phyloP scores from a whole-genome alignment of 371 early-diverging fungal species.

The Dentiscutata heterogama region DNA sequence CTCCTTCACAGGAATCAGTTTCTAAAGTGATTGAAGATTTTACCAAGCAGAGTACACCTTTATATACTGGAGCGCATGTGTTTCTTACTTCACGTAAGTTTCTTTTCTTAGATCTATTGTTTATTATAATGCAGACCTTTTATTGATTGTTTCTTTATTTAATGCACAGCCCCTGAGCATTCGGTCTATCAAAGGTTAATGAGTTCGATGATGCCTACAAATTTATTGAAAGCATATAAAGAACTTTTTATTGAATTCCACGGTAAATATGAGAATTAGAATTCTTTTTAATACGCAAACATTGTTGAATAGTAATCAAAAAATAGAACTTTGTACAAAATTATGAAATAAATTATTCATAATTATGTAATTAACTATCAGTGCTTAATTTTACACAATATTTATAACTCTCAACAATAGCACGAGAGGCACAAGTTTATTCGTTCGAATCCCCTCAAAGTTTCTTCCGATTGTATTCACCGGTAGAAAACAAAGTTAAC shows the following conservation, averaged over 20 bases:
- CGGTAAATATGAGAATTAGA: constrained; percentile 53
- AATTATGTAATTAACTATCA: too few relatives aligned
- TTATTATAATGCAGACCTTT: too few relatives aligned
- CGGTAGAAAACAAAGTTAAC: constrained; percentile 48
- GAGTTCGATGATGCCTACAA: not conserved
- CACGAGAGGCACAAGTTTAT: constrained; percentile 86
- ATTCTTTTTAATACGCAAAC: too few relatives aligned
- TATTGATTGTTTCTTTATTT: too few relatives aligned
- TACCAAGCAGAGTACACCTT: constrained; percentile 59
- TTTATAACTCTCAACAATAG: constrained; percentile 50
- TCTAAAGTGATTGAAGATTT: constrained; percentile 85
- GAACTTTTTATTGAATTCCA: constrained; percentile 85
- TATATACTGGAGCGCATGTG: constrained; percentile 85
- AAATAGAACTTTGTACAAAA: too few relatives aligned
- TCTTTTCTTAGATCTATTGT: too few relatives aligned
- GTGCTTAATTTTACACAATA: too few relatives aligned
- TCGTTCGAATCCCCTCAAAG: constrained; percentile 77
- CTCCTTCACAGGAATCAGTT: constrained; percentile 83
- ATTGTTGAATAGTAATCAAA: too few relatives aligned
- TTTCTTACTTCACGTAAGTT: constrained; percentile 79
- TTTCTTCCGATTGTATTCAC: constrained; percentile 70
- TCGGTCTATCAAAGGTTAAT: not conserved
- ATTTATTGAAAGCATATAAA: constrained; percentile 73
- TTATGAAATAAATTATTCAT: too few relatives aligned
- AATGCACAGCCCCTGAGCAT: not conserved